Evolutionary conservation across 805 yeast genomes (phyloP), one percentile per base, ranked within the genome.

Genomic region (Starmerella powellii): DNA sequence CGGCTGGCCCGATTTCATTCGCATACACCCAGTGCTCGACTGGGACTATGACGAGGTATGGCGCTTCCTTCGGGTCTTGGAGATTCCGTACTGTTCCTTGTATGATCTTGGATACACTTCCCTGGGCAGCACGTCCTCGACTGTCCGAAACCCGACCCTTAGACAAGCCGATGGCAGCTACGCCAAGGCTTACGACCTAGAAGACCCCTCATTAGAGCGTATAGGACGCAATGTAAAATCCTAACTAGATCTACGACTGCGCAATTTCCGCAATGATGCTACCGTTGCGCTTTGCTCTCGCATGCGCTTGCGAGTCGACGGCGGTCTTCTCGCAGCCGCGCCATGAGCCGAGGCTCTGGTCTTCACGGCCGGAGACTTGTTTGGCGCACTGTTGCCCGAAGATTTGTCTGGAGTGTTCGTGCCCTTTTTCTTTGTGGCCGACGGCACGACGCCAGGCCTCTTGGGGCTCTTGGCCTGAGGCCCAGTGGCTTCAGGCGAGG

Each of bases 91-190:
- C 58, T 88, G 97, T 58, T 53, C 57, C 2, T 63, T 91, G 42
- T 91, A 91, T 55, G 93, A 81, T 51, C 42, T 52, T 29, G 98
- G 98, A 0, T 91, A 80, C 56, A 87, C 98, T 1, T 83, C 95
- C 1, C 61, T 91, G 16, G 98, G 98, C 2, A 91, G 94, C 0
- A 63, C 75, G 1, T 63, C 71, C 42, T 72, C 75, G 33, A 88
- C 98, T 0, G 53, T 70, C 2, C 75, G 72, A 27, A 91, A 91
- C 57, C 94, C 94, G 11, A 67, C 63, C 42, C 58, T 81, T 38
- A 53, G 39, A 18, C 42, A 35, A 42, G 59, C 38, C 42, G 50
- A 56, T 10, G 60, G 61, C 6, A 51, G 56, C 41, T 80, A 82
- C 2, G 76, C 71, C 63, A 71, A 84, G 30, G 69, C 71, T 10